Evolutionary conservation across 2,329 filamentous ascomycete genomes (phyloP).

Genomic region (Scedosporium minutisporum): DNA sequence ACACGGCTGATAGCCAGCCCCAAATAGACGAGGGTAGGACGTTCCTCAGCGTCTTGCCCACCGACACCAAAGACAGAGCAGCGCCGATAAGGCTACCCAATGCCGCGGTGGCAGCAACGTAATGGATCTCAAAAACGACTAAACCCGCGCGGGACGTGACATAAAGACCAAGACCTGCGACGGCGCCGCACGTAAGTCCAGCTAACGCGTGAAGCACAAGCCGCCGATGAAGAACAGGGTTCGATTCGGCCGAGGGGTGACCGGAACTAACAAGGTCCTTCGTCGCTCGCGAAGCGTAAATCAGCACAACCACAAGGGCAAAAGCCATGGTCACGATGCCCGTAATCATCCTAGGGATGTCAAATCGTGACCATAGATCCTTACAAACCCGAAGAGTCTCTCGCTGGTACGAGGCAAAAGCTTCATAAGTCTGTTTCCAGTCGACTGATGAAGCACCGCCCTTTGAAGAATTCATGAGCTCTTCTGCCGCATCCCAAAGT

Average conservation of each 20-base stretch:
- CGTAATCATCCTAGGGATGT: conserved; percentile 73
- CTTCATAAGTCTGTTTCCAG: conserved; percentile 37
- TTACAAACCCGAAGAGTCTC: conserved; percentile 74
- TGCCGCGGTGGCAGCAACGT: conserved; percentile 26
- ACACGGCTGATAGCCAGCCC: conserved; percentile 76
- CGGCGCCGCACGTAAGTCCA: conserved; percentile 23
- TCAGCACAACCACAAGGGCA: conserved; percentile 57
- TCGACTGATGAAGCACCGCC: conserved; percentile 13
- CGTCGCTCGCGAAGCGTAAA: conserved; percentile 51
- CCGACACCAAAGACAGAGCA: conserved; percentile 29
- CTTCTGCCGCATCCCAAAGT: conserved; percentile 39
- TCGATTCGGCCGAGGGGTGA: conserved; percentile 12
- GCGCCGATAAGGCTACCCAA: conserved; percentile 34
- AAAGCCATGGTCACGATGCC: conserved; percentile 64
- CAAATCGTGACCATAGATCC: conserved; percentile 83
- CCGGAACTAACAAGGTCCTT: background rate
- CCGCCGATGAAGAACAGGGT: conserved; percentile 27
- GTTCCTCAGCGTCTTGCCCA: conserved; percentile 35
- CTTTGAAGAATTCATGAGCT: conserved; percentile 19
- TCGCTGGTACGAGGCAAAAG: conserved; percentile 65
- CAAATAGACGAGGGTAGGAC: conserved; percentile 67
- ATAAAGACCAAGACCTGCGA: conserved; percentile 16
- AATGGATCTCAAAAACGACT: conserved; percentile 18
- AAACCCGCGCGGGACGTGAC: conserved; percentile 14
- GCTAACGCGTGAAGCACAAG: conserved; percentile 27